Evolutionary conservation across 139 green algal genomes (phyloP), one percentile per base, ranked within the genome.

Genomic region (Desmodesmus armatus): DNA sequence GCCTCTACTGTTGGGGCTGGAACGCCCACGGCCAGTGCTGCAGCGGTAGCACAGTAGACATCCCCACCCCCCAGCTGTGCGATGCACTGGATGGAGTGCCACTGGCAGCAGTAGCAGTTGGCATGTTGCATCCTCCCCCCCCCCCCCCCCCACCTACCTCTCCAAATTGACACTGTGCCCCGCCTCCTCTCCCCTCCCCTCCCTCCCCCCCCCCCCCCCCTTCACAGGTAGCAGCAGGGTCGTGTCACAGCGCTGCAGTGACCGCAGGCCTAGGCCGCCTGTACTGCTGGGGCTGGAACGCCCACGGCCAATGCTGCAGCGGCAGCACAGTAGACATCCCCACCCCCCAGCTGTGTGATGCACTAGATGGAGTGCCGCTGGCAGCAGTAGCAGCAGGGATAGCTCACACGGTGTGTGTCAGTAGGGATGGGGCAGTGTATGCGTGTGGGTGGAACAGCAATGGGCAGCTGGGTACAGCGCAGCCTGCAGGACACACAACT

Each of bases 371-470:
- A 3, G 63, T 85, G 19, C 79, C 79, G 2, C 33, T 85, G 21
- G 31, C 31, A 23, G n/a, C 13, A 35, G 63, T 41, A 2, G 79
- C 79, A 44, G 79, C 79, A 21, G 79, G 79, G 41, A 49, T 75
- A 43, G 79, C 63, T 5, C 79, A 85, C 31, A 69, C 44, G 2
- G 63, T 85, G 17, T 63, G 35, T 29, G 41, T 43, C 7, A 85
- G 79, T 65, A 73, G 35, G 29, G 79, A 85, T 74, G 79, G 79
- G 1, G 79, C 63, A 31, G 79, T 75, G 44, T 85, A 85, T 35
- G 69, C 63, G 7, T 69, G n/a, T 40, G 79, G 79, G 31, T 78
- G 79, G 41, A 40, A 40, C 43, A 77, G 21, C 29, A 37, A 85
- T 63, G 79, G 79, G 2, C 62, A 75, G 65, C 35, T 85, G 1